Evolutionary conservation across 1,284 basidiomycete species (phyloP).

Genomic region (Rugosomyces carneus): DNA sequence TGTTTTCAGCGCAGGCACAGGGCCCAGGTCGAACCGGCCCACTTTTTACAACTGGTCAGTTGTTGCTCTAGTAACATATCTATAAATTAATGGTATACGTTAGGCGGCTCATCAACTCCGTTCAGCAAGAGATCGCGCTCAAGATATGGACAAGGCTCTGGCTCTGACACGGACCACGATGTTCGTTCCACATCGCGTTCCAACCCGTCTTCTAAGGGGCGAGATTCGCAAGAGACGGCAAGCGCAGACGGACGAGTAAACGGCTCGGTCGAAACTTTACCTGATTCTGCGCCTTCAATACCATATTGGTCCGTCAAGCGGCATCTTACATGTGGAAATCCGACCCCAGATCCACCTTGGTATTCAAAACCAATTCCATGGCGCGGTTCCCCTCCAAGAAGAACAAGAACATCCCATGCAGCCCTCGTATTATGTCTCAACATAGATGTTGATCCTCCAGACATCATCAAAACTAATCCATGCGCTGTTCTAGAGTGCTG

Average conservation of each 20-base stretch:
- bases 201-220: constrained; percentile 29
- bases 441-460: constrained; percentile 96
- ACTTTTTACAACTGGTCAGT: constrained; percentile 28
- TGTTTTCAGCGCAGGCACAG: constrained; percentile 16
- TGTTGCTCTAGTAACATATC: constrained; percentile 5
- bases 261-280: constrained; percentile 32
- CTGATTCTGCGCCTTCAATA: constrained; percentile 53
- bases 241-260: constrained; percentile 28
- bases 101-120: constrained; percentile 11
- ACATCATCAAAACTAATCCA: constrained; percentile 95
- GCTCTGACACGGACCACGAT: constrained; percentile 37
- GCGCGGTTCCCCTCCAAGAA: constrained; percentile 72
- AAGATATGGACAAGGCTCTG: constrained; percentile 27
- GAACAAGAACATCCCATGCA: constrained; percentile 88
- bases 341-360: constrained; percentile 59
- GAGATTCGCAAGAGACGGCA: constrained; percentile 21
- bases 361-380: constrained; percentile 67
- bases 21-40: constrained; percentile 21
- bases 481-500: constrained; percentile 95
- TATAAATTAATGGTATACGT: constrained; percentile 7
- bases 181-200: constrained; percentile 32
- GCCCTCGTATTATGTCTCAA: constrained; percentile 95
- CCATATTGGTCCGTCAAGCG: constrained; percentile 82
- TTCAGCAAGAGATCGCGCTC: constrained; percentile 22
- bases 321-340: constrained; percentile 84